Conservation (phyloP, 2,329 filamentous ascomycete species). For the Scedosporium boydii region DNA sequence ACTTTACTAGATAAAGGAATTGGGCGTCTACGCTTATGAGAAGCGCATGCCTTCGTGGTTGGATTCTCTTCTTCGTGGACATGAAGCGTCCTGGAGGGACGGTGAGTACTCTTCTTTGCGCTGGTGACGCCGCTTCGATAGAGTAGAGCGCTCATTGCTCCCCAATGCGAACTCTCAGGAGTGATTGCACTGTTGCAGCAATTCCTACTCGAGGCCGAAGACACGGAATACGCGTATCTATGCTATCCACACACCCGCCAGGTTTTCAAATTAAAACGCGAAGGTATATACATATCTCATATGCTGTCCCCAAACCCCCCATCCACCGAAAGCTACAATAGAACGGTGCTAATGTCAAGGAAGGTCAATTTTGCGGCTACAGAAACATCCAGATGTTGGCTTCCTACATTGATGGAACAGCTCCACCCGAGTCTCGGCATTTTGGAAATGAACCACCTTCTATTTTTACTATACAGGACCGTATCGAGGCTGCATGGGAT, state of each 20-base stretch:
- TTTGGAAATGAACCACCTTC: slow-evolving; percentile 58
- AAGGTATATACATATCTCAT: slow-evolving; percentile 36
- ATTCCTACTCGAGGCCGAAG: slow-evolving; percentile 13
- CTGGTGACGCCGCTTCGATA: neutral
- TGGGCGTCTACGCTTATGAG: slow-evolving; percentile 66
- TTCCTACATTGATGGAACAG: slow-evolving; percentile 61
- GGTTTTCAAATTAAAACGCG: slow-evolving; percentile 69
- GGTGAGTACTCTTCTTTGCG: neutral
- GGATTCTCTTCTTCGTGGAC: slow-evolving; percentile 48
- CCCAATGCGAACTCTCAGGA: neutral
- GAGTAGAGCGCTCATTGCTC: neutral
- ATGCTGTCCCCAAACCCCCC: no score
- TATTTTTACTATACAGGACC: slow-evolving; percentile 74
- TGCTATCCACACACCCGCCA: slow-evolving; percentile 70
- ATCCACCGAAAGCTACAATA: neutral
- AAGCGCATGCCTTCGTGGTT: slow-evolving; percentile 66
- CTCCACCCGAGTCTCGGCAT: slow-evolving; percentile 44
- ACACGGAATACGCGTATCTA: slow-evolving; percentile 63
- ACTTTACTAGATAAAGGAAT: slow-evolving; percentile 41
- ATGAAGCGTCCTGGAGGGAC: slow-evolving; percentile 24
- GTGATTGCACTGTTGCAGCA: neutral
- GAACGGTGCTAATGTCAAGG: neutral
- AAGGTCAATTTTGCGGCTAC: slow-evolving; percentile 88
- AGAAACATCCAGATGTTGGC: slow-evolving; percentile 88
- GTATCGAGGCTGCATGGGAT: slow-evolving; percentile 85